Evolutionary conservation across 768 basidiomycete genomes (phyloP).

Genomic region (Crepidotus variabilis): DNA sequence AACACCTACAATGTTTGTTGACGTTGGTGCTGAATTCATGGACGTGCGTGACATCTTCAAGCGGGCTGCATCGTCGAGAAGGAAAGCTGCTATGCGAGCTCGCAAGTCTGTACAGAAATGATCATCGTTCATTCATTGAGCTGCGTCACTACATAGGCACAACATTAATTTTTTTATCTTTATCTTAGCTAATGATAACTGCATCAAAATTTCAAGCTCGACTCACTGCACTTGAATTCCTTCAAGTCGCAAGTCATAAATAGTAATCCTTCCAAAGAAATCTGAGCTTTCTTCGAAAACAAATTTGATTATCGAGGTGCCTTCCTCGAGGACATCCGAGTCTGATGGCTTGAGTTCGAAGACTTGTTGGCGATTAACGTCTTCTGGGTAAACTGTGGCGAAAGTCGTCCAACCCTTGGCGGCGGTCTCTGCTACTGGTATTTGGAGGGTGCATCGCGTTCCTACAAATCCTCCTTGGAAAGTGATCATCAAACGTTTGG

Average conservation of each 20-base stretch:
- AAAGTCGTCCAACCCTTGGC: slow-evolving; percentile 44
- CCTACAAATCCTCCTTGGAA: slow-evolving; percentile 90
- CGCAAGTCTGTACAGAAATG: slow-evolving; percentile 23
- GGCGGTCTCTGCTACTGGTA: slow-evolving; percentile 24
- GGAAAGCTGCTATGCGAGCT: slow-evolving; percentile 33
- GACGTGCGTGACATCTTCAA: slow-evolving; percentile 49
- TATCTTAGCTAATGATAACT: not conserved
- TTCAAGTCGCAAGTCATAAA: slow-evolving; percentile 59
- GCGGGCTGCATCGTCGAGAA: slow-evolving; percentile 46
- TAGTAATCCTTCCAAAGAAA: slow-evolving; percentile 76
- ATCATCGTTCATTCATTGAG: slow-evolving; percentile 6
- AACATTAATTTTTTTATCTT: too few species aligned
- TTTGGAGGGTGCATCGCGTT: slow-evolving; percentile 51
- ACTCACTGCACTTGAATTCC: slow-evolving; percentile 19
- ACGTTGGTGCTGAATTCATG: slow-evolving; percentile 71
- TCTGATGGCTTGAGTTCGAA: slow-evolving; percentile 48
- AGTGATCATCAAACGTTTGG: slow-evolving; percentile 54
- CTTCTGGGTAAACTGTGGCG: slow-evolving; percentile 68
- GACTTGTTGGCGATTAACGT: slow-evolving; percentile 68
- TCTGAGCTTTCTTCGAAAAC: slow-evolving; percentile 81
- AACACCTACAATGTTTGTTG: slow-evolving; percentile 62
- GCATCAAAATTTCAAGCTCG: slow-evolving; percentile 1
- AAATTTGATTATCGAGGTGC: slow-evolving; percentile 51
- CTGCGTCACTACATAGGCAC: slow-evolving; percentile 2
- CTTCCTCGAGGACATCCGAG: slow-evolving; percentile 17